Evolutionary conservation across 2,329 filamentous ascomycete genomes (phyloP).

Genomic region (Daldinia sp.): DNA sequence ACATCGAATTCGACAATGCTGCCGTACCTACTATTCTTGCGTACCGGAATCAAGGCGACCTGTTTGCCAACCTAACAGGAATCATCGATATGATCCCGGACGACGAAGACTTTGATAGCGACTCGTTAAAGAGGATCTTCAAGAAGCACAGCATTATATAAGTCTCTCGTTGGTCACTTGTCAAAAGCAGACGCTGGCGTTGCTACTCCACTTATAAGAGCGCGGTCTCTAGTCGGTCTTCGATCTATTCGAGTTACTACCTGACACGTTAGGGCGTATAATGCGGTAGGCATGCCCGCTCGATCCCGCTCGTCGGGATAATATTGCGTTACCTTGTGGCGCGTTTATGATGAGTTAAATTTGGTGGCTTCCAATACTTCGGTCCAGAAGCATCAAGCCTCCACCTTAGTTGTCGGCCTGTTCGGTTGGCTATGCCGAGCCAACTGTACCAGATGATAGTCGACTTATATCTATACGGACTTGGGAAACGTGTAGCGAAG

Average conservation of each 20-base stretch:
- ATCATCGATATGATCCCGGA: constrained; percentile 87
- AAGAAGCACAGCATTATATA: constrained; percentile 65
- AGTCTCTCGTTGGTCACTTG: constrained; percentile 27
- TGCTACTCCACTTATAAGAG: constrained; percentile 7
- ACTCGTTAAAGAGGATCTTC: constrained; percentile 65
- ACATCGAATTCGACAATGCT: constrained; percentile 93
- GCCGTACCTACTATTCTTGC: constrained; percentile 89
- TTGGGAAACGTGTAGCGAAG: neutral
- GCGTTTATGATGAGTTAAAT: neutral
- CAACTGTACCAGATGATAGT: neutral
- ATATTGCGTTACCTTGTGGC: neutral
- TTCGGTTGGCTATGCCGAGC: neutral
- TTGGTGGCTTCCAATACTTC: neutral
- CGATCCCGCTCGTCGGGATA: neutral
- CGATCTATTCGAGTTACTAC: neutral
- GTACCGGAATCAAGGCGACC: constrained; percentile 87
- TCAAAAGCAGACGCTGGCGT: constrained; percentile 16
- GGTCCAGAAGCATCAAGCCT: constrained; percentile 1
- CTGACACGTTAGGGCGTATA: neutral
- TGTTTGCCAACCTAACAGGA: constrained; percentile 90
- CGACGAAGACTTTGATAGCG: constrained; percentile 69
- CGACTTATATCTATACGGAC: neutral
- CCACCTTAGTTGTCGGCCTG: neutral
- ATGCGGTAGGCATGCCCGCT: neutral
- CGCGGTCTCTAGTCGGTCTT: constrained; percentile 4